Conservation (phyloP, 768 basidiomycete genomes). For the Artomyces pyxidatus region DNA sequence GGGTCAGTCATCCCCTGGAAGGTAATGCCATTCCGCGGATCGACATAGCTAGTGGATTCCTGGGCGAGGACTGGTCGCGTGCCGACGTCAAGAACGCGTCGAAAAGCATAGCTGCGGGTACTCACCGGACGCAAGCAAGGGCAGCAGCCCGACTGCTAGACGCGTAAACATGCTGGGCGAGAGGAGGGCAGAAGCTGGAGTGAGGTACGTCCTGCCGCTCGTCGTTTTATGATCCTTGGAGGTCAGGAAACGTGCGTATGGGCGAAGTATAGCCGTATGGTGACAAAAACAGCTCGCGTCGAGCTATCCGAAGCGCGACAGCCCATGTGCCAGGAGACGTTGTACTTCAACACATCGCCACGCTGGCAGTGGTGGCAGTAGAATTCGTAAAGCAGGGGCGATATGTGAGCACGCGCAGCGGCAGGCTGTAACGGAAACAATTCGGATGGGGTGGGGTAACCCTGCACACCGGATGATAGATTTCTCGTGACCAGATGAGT, state of each 20-base stretch:
- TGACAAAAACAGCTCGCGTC: no score
- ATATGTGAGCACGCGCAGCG: no score
- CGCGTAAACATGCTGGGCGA: conserved; percentile 16
- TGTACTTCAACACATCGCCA: no score
- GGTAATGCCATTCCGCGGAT: conserved; percentile 47
- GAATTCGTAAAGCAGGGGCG: no score
- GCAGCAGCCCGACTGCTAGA: conserved; percentile 28
- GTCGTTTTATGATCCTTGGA: not conserved
- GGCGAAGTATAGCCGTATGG: no score
- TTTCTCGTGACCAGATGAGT: no score
- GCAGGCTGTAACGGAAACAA: no score
- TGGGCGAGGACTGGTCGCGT: conserved; percentile 33
- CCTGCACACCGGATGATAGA: no score
- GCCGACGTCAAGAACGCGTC: not conserved
- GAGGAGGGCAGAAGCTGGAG: not conserved
- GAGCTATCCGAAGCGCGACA: no score
- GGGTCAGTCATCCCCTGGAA: conserved; percentile 34
- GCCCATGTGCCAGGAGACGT: no score
- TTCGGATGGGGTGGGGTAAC: no score
- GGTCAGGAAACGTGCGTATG: not conserved
- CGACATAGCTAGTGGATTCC: conserved; percentile 34
- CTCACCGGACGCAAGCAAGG: conserved; percentile 34
- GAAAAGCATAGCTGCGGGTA: not conserved
- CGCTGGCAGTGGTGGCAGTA: no score
- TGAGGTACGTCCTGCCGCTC: not conserved